These are phyloP conservation scores for Helicocarpus griseus DNA, from an alignment of 2,329 filamentous ascomycete genomes.

Conservation along the genomic window DNA sequence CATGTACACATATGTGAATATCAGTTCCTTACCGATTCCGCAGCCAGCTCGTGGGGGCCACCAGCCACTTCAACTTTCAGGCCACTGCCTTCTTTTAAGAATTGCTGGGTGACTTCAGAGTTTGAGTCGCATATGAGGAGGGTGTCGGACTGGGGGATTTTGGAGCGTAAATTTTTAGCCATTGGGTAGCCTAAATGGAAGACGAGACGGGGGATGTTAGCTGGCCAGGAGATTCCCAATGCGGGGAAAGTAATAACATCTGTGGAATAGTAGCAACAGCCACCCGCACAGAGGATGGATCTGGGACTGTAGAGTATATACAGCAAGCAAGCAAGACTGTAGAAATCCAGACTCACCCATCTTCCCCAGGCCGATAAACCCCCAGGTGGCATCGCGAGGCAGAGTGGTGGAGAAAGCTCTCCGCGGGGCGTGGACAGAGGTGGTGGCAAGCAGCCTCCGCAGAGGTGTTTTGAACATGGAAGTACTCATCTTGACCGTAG, in stretches of 20 bases:
- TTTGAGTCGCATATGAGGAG: constrained; percentile 60
- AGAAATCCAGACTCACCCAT: constrained; percentile 42
- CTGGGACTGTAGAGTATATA: neutral
- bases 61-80: constrained; percentile 46
- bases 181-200: constrained; percentile 54
- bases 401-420: constrained; percentile 39
- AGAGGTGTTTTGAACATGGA: constrained; percentile 3
- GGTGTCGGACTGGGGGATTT: constrained; percentile 53
- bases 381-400: constrained; percentile 43
- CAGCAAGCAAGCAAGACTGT: neutral
- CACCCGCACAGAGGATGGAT: neutral
- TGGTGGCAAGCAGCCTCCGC: constrained; percentile 6
- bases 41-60: constrained; percentile 52
- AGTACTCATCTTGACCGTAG: neutral
- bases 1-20: neutral
- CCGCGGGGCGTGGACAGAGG: constrained; percentile 5
- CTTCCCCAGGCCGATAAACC: constrained; percentile 51
- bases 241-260: neutral
- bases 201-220: neutral
- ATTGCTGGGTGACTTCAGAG: constrained; percentile 43
- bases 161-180: constrained; percentile 60
- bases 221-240: constrained; percentile 11
- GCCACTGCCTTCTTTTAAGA: constrained; percentile 43
- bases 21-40: constrained; percentile 50
- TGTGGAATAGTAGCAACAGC: neutral